A percentile compares a stretch with the other conserved stretches of the same genome.
phyloP scores from a whole-genome alignment of 495 filamentous ascomycete species.

The Penicillium salamii region DNA sequence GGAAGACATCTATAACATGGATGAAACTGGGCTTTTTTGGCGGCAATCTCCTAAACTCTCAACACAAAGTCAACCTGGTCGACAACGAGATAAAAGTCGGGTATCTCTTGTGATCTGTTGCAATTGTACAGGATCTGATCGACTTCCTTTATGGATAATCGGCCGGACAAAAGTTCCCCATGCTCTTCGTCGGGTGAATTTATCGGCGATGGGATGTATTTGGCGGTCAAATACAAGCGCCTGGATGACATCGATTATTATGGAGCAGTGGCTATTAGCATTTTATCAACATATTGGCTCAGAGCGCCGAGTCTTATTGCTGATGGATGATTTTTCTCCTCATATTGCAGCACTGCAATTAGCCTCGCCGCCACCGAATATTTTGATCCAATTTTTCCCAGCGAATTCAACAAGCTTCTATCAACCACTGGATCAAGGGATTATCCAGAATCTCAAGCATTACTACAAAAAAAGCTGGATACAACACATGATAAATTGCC shows the following conservation, averaged over 20 bases:
- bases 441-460: constrained; percentile 25
- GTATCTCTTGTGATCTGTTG: constrained; percentile 21
- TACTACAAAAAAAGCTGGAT: constrained; percentile 22
- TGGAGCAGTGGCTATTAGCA: constrained; percentile 21
- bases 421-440: constrained; percentile 26
- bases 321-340: constrained; percentile 22
- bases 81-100: constrained; percentile 13
- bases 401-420: constrained; percentile 9
- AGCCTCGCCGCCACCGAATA: constrained; percentile 15
- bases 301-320: constrained; percentile 19
- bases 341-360: constrained; percentile 16
- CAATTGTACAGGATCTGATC: constrained; percentile 21
- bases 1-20: constrained; percentile 26
- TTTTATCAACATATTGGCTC: constrained; percentile 25
- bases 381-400: constrained; percentile 23
- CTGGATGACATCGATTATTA: constrained; percentile 19
- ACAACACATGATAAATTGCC: not conserved
- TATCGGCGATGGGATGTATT: constrained; percentile 7
- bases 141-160: constrained; percentile 19
- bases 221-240: constrained; percentile 21
- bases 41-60: constrained; percentile 11
- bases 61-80: not conserved
- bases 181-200: constrained; percentile 11
- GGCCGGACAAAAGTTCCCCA: constrained; percentile 18
- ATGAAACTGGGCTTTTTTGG: constrained; percentile 26